Conservation (phyloP, 176 grass and related monocot genomes). For the Phyllostachys edulis region DNA sequence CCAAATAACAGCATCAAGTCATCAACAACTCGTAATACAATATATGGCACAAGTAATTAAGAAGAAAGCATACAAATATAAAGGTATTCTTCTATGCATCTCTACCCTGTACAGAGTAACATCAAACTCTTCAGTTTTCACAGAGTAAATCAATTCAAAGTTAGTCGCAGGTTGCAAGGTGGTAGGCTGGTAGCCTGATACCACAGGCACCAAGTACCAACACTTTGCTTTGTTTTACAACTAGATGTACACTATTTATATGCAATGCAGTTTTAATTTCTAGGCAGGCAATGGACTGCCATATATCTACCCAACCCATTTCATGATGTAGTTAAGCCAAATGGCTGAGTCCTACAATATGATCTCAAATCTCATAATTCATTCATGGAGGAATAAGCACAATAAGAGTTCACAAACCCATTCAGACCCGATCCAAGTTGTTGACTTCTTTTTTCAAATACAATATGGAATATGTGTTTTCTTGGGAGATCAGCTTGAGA, state of each 20-base stretch:
- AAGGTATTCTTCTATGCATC: not conserved
- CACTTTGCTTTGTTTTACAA: not conserved
- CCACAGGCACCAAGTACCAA: not conserved
- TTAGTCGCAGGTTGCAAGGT: not conserved
- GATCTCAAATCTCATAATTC: not conserved
- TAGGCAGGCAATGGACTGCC: not conserved
- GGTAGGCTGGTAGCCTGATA: not conserved
- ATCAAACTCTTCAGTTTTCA: not conserved
- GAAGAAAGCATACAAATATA: not conserved
- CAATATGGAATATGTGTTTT: not conserved
- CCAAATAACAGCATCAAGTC: not conserved
- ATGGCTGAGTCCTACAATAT: not conserved
- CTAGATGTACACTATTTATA: not conserved
- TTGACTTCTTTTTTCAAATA: not conserved
- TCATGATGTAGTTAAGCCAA: not conserved
- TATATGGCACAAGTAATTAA: not conserved
- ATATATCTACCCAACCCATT: not conserved
- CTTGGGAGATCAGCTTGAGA: not conserved
- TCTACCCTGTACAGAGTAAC: not conserved
- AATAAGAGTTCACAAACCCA: not conserved
- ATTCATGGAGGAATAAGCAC: not conserved
- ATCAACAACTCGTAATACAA: not conserved
- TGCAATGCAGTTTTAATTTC: not conserved
- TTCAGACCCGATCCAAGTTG: not conserved
- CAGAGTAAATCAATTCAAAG: not conserved